phyloP scores from a whole-genome alignment of 768 basidiomycete species.

The Sistotremastrum suecicum region DNA sequence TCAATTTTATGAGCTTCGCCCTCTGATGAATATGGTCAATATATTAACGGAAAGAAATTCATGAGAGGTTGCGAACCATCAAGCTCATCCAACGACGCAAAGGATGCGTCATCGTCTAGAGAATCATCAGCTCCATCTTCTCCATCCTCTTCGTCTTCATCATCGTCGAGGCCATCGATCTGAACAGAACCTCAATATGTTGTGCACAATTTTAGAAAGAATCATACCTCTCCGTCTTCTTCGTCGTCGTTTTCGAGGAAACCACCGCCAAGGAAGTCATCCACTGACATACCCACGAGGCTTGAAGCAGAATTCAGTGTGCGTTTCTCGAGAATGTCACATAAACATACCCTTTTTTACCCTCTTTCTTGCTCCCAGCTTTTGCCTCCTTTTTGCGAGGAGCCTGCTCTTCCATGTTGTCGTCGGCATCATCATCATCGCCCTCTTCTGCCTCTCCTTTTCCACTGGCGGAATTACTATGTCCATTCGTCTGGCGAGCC shows the following conservation, averaged over 20 bases:
- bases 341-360: slow-evolving; percentile 7
- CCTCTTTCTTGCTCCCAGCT: slow-evolving; percentile 10
- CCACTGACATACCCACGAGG: slow-evolving; percentile 52
- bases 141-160: slow-evolving; percentile 6
- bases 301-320: slow-evolving; percentile 7
- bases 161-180: slow-evolving; percentile 8
- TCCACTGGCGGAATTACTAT: slow-evolving; percentile 3
- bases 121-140: slow-evolving; percentile 14
- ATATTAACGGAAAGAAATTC: background rate
- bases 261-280: slow-evolving; percentile 56
- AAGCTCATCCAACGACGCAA: slow-evolving; percentile 66
- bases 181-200: background rate
- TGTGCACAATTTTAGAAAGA: slow-evolving; percentile 3
- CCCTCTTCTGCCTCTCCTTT: slow-evolving; percentile 25
- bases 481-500: slow-evolving; percentile 3
- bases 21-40: slow-evolving; percentile 33
- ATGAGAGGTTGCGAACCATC: slow-evolving; percentile 31
- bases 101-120: slow-evolving; percentile 45
- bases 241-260: slow-evolving; percentile 41
- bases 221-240: slow-evolving; percentile 24
- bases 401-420: slow-evolving; percentile 10
- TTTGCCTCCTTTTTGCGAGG: background rate
- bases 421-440: slow-evolving; percentile 15
- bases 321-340: background rate
- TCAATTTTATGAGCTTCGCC: slow-evolving; percentile 65